phyloP scores from a whole-genome alignment of 192 early-diverging fungal species.

The Mortierella alpina region DNA sequence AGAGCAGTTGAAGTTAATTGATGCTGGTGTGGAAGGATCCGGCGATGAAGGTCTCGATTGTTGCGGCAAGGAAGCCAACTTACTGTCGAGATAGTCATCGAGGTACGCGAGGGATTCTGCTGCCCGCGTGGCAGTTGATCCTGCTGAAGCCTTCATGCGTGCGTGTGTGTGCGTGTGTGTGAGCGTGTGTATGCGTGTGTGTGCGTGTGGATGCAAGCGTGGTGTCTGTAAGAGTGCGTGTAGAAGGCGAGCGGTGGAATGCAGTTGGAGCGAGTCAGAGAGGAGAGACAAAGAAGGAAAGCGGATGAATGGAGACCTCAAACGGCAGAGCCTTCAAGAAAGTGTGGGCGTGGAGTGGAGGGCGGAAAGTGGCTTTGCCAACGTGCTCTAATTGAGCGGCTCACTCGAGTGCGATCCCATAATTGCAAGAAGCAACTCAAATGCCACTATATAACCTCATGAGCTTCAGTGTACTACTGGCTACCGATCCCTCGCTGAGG shows the following conservation, averaged over 20 bases:
- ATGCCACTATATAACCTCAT: no score
- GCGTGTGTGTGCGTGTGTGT: conserved; percentile 1
- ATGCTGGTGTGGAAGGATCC: conserved; percentile 39
- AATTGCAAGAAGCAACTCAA: no score
- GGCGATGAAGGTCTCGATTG: neutral
- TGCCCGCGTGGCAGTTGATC: conserved; percentile 39
- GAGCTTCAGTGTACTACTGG: neutral
- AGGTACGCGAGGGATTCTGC: conserved; percentile 71
- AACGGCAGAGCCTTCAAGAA: neutral
- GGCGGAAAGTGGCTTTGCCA: neutral
- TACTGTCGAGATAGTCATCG: conserved; percentile 95
- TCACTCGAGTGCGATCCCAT: no score
- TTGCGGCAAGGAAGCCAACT: conserved; percentile 1
- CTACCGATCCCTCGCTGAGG: conserved; percentile 56
- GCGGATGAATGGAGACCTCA: neutral
- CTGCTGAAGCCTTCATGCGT: conserved; percentile 44
- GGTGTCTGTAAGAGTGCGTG: neutral
- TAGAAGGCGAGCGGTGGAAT: neutral
- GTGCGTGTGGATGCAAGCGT: neutral
- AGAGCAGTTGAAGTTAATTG: neutral
- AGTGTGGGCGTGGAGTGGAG: neutral
- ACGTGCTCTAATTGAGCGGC: no score
- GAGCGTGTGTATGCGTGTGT: neutral
- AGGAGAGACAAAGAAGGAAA: neutral
- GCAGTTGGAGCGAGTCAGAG: neutral